Evolutionary conservation across 805 yeast genomes (phyloP).

Genomic region (Priceomyces melissophilus): DNA sequence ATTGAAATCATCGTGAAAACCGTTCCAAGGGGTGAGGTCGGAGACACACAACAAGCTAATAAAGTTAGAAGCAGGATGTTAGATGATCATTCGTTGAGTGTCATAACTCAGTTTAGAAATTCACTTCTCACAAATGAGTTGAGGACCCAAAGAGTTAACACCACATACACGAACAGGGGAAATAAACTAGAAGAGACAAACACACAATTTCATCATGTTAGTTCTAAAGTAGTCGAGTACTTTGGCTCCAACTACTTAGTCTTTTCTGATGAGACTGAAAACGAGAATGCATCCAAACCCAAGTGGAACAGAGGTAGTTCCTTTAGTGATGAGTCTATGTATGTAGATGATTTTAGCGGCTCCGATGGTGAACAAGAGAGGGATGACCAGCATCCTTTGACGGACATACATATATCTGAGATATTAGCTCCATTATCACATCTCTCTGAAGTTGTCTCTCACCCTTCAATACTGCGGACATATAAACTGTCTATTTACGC

Average conservation of each 20-base stretch:
- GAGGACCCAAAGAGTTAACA: slow-evolving; percentile 11
- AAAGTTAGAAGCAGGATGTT: slow-evolving; percentile 20
- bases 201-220: slow-evolving; percentile 18
- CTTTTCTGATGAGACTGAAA: slow-evolving; percentile 32
- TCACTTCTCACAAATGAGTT: slow-evolving; percentile 21
- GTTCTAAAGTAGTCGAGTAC: slow-evolving; percentile 37
- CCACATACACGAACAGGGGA: slow-evolving; percentile 28
- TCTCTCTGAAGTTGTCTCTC: slow-evolving; percentile 73
- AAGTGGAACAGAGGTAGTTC: slow-evolving; percentile 33
- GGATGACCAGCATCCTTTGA: slow-evolving; percentile 20
- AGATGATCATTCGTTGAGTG: slow-evolving; percentile 36
- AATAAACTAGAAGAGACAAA: slow-evolving; percentile 20
- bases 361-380: slow-evolving; percentile 14
- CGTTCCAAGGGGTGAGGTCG: too few relatives aligned
- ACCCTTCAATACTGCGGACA: slow-evolving; percentile 65
- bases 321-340: not conserved
- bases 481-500: slow-evolving; percentile 53
- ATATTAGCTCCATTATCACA: slow-evolving; percentile 75
- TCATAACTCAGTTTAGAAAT: slow-evolving; percentile 36
- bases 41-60: not conserved
- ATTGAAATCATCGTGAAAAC: too few relatives aligned
- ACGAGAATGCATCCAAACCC: slow-evolving; percentile 24
- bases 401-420: slow-evolving; percentile 31
- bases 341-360: slow-evolving; percentile 6
- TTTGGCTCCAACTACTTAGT: slow-evolving; percentile 34